Percentiles rank a stretch among this genome's conserved stretches.
phyloP scores from a whole-genome alignment of 1,284 basidiomycete species.

The Omphalotus olearius region DNA sequence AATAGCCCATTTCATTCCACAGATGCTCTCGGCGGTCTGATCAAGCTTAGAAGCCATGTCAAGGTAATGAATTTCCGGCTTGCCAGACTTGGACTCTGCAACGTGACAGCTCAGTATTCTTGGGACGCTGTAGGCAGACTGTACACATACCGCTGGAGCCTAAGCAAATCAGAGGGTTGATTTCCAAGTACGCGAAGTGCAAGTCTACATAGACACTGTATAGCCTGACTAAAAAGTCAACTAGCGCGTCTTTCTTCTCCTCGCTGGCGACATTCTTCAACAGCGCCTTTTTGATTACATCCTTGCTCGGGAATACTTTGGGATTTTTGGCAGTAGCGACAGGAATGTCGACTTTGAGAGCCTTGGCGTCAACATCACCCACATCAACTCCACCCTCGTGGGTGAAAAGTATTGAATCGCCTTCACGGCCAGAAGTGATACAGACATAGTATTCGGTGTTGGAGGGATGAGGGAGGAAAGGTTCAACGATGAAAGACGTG shows the following conservation, averaged over 20 bases:
- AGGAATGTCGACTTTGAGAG: slow-evolving; percentile 84
- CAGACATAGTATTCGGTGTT: slow-evolving; percentile 98
- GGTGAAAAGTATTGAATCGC: slow-evolving; percentile 97
- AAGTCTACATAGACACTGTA: slow-evolving; percentile 98
- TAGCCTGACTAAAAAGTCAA: slow-evolving; percentile 92
- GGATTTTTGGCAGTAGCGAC: slow-evolving; percentile 37
- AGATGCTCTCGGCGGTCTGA: slow-evolving; percentile 97
- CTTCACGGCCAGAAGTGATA: slow-evolving; percentile 94
- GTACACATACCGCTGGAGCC: slow-evolving; percentile 38
- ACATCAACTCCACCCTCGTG: slow-evolving; percentile 99
- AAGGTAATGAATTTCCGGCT: slow-evolving; percentile 89
- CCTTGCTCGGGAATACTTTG: slow-evolving; percentile 76
- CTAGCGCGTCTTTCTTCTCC: slow-evolving; percentile 74
- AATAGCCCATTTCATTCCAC: slow-evolving; percentile 98
- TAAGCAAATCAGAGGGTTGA: slow-evolving; percentile 96
- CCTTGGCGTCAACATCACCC: slow-evolving; percentile 98
- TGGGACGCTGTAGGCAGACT: neutral
- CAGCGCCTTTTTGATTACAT: slow-evolving; percentile 69
- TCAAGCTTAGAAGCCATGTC: slow-evolving; percentile 99
- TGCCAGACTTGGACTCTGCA: slow-evolving; percentile 53
- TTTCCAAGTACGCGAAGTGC: slow-evolving; percentile 98
- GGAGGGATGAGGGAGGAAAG: slow-evolving; percentile 93
- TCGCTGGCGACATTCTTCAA: slow-evolving; percentile 76
- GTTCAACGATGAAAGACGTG: slow-evolving; percentile 98
- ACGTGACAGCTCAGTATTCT: slow-evolving; percentile 15